phyloP scores from a whole-genome alignment of 768 basidiomycete genomes.

The Mycena indigotica region DNA sequence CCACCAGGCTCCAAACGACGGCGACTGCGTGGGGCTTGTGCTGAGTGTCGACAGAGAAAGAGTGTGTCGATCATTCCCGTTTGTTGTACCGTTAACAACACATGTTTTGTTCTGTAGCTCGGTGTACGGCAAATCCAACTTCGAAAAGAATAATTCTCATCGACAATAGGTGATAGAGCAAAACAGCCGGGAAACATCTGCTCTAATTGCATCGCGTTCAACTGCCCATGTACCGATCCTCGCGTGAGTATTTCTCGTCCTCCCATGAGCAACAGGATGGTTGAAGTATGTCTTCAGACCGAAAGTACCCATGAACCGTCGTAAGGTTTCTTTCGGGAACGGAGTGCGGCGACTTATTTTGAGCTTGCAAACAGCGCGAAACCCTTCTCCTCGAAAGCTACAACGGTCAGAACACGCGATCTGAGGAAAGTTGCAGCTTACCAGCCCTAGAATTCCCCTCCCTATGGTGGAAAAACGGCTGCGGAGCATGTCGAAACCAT shows the following conservation, averaged over 20 bases:
- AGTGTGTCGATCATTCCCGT: not conserved
- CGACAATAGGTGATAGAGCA: slow-evolving; percentile 44
- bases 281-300: not conserved
- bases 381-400: not conserved
- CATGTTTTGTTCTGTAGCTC: slow-evolving; percentile 6
- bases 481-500: slow-evolving; percentile 39
- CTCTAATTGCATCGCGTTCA: slow-evolving; percentile 48
- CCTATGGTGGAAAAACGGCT: slow-evolving; percentile 39
- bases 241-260: not conserved
- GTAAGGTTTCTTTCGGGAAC: not conserved
- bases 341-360: no score
- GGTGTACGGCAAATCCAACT: slow-evolving; percentile 4
- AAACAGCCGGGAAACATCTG: slow-evolving; percentile 45
- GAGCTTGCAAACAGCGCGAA: not conserved
- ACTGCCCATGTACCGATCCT: slow-evolving; percentile 39
- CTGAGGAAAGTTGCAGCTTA: no score
- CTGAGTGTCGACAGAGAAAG: slow-evolving; percentile 10
- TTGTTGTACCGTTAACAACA: not conserved
- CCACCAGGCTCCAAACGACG: slow-evolving; percentile 19
- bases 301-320: not conserved
- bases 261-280: not conserved
- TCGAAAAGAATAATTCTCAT: not conserved
- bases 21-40: slow-evolving; percentile 18
- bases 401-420: no score
- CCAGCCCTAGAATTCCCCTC: not conserved